Evolutionary conservation across 2,329 filamentous ascomycete species (phyloP), one percentile per base, ranked within the genome.

Genomic region (Cladophialophora carrionii): DNA sequence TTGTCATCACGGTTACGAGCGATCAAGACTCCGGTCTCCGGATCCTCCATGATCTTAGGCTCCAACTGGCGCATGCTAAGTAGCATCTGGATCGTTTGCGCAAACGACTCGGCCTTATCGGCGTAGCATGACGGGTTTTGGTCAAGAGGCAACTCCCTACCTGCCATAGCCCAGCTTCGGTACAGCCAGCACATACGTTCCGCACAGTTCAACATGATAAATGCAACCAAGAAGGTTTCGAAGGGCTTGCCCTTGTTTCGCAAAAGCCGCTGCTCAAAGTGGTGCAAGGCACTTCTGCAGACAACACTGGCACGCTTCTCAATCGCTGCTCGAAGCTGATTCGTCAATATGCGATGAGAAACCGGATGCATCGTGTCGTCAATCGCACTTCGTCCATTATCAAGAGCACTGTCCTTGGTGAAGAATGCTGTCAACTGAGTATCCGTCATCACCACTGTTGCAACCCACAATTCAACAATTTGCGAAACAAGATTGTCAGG

Each of bases 141-240:
- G 66, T 85, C 81, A 10, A 87, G 77, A 2, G 84, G 84, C 84
- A 84, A 87, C 10, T 41, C 22, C 57, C 12, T 52, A n/a, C 20
- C 48, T 32, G 29, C 29, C 7, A 29, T 4, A 58, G 43, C 81
- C 82, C 82, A 85, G 1, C 77, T 80, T 34, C 78, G 81, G 74
- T 85, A 87, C 2, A 86, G 75, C 79, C 83, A 85, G 71, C 83
- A 83, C 75, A 85, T 85, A 61, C 85, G 80, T 74, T 87, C 85
- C 14, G 86, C 82, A 67, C 83, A 86, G 64, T 83, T 84, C 26
- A 88, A 76, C 0, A 87, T 76, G 17, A 87, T 78, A n/a, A 87
- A 77, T 0, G 84, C 80, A 4, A 83, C 81, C n/a, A 88, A 74
- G 71, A 86, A 87, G 0, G 84, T 87, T 65, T 85, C 82, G 62